Percentiles rank a stretch among this genome's conserved stretches.
These are phyloP conservation scores for Papiliotrema nemorosa DNA, from an alignment of 1,284 basidiomycete genomes.

Conservation along the genomic window DNA sequence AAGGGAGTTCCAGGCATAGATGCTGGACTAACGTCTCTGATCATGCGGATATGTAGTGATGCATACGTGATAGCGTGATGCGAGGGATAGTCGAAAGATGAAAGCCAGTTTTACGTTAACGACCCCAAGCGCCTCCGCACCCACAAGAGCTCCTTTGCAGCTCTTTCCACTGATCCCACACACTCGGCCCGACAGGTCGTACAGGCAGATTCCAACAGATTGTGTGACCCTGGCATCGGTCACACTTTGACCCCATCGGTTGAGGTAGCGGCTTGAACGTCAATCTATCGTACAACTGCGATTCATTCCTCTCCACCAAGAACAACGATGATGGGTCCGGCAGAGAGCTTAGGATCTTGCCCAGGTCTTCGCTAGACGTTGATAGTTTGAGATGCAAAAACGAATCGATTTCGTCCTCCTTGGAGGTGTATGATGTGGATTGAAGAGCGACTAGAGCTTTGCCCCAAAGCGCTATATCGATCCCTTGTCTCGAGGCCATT, in stretches of 20 bases:
- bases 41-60: too few species aligned
- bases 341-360: not conserved
- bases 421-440: not conserved
- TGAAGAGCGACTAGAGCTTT: not conserved
- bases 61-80: too few species aligned
- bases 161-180: not conserved
- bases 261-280: not conserved
- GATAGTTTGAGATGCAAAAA: not conserved
- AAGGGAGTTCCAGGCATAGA: not conserved
- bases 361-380: not conserved
- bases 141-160: not conserved
- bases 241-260: not conserved
- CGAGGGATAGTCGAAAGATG: too few species aligned
- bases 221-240: not conserved
- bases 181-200: not conserved
- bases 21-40: too few species aligned
- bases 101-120: not conserved
- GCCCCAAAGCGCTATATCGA: not conserved
- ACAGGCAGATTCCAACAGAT: not conserved
- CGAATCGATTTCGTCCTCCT: not conserved
- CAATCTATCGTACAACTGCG: not conserved
- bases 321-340: not conserved
- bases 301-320: not conserved
- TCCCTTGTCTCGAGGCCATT: not conserved
- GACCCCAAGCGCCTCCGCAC: not conserved